These are phyloP conservation scores for Xerophyta viscosa DNA, from an alignment of 106 monocot species.

Conservation along the genomic window DNA sequence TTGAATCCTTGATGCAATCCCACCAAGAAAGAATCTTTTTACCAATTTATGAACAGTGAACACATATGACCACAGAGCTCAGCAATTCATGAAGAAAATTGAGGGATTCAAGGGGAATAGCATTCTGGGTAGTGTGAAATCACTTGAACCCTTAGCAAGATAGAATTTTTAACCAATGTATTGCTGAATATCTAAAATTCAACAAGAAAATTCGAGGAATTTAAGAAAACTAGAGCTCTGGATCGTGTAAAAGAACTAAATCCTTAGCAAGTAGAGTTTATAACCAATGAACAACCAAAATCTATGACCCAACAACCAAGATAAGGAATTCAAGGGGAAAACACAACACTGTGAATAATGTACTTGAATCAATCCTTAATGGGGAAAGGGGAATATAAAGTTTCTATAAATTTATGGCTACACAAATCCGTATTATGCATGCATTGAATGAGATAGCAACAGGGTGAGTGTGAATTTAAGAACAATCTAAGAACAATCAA, in stretches of 20 bases:
- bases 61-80: neutral
- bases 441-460: too few species aligned
- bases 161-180: too few species aligned
- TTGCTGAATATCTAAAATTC: too few species aligned
- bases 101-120: neutral
- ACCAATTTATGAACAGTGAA: conserved; percentile 12
- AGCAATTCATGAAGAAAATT: neutral
- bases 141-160: neutral
- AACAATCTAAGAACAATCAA: neutral
- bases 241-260: too few species aligned
- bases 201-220: neutral
- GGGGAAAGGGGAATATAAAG: too few species aligned
- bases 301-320: neutral
- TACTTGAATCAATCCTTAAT: too few species aligned
- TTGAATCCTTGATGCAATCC: neutral
- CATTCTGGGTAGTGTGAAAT: neutral
- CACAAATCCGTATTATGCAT: too few species aligned
- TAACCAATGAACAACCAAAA: neutral
- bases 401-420: too few species aligned
- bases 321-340: neutral
- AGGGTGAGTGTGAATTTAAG: neutral
- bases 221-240: too few species aligned
- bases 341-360: too few species aligned
- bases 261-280: too few species aligned
- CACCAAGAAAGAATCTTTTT: neutral